A percentile compares a stretch with the other conserved stretches of the same genome.
Conservation (phyloP, 2,329 filamentous ascomycete genomes). For the Sporothrix luriei region DNA sequence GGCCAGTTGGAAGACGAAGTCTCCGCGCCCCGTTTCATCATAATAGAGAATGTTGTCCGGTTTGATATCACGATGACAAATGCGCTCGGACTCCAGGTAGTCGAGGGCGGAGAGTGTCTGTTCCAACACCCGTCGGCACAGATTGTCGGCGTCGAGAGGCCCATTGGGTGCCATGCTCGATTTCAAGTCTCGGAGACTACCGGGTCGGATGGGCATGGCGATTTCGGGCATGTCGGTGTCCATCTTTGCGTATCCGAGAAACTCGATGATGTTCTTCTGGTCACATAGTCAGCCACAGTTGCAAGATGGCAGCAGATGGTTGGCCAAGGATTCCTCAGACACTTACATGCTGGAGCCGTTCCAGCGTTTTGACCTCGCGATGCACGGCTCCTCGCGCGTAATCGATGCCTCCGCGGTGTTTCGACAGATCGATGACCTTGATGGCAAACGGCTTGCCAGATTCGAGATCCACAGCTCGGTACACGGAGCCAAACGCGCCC, state of each 20-base stretch:
- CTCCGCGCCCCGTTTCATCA: not conserved
- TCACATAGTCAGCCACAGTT: not conserved
- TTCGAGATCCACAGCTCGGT: not conserved
- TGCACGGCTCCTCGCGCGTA: not conserved
- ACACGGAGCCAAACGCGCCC: not conserved
- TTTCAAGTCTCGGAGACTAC: not conserved
- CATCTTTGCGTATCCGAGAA: not conserved
- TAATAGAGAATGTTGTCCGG: constrained; percentile 9
- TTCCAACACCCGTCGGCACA: not conserved
- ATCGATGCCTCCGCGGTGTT: not conserved
- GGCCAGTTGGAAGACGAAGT: constrained; percentile 3
- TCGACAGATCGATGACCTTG: not conserved
- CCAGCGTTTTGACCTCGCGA: not conserved
- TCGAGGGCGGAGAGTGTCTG: constrained; percentile 4
- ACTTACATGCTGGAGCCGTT: not conserved
- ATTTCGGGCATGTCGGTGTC: not conserved
- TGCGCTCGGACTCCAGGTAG: not conserved
- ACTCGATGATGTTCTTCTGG: not conserved
- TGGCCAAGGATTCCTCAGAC: not conserved
- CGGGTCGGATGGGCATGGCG: not conserved
- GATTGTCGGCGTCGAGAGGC: not conserved
- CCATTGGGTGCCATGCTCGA: not conserved
- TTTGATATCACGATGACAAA: constrained; percentile 11
- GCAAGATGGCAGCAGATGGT: not conserved
- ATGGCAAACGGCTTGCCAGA: not conserved